A percentile compares a stretch with the other conserved stretches of the same genome.
phyloP scores from a whole-genome alignment of 2,329 filamentous ascomycete species.

The Penicillium psychrosexuale region DNA sequence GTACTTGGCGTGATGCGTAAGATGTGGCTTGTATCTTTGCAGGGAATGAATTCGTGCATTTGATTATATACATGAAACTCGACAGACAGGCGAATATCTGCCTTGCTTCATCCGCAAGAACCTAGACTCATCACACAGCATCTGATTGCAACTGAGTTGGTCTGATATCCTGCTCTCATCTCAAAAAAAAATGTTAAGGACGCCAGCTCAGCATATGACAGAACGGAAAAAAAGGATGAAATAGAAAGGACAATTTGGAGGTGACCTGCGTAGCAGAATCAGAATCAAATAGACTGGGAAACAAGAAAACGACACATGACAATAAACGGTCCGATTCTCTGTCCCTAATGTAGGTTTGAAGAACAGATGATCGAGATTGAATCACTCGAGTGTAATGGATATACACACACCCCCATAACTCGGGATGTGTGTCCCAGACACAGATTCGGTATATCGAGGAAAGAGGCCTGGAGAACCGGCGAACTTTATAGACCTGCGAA shows the following conservation, averaged over 20 bases:
- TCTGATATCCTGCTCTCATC: not conserved
- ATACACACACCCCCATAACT: constrained; percentile 6
- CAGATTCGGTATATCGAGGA: constrained; percentile 21
- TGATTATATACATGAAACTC: constrained; percentile 1
- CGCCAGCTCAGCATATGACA: constrained; percentile 4
- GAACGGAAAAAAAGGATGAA: not conserved
- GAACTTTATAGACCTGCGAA: constrained; percentile 29
- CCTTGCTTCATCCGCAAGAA: not conserved
- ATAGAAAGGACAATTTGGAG: not conserved
- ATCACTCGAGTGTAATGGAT: constrained; percentile 8
- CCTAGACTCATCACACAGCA: not conserved
- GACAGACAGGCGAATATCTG: not conserved
- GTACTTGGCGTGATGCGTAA: not conserved
- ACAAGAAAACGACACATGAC: constrained; percentile 10
- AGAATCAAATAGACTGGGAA: constrained; percentile 2
- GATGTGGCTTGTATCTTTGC: not conserved
- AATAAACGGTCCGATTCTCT: constrained; percentile 17
- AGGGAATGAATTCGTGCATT: not conserved
- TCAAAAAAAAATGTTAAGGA: not conserved
- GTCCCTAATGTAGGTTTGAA: constrained; percentile 14
- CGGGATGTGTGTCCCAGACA: constrained; percentile 3
- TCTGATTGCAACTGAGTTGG: not conserved
- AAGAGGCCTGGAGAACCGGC: constrained; percentile 20
- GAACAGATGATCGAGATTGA: constrained; percentile 8
- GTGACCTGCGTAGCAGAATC: constrained; percentile 2